Conservation (phyloP, 2,329 filamentous ascomycete genomes). For the Penicillium hesseltinei region DNA sequence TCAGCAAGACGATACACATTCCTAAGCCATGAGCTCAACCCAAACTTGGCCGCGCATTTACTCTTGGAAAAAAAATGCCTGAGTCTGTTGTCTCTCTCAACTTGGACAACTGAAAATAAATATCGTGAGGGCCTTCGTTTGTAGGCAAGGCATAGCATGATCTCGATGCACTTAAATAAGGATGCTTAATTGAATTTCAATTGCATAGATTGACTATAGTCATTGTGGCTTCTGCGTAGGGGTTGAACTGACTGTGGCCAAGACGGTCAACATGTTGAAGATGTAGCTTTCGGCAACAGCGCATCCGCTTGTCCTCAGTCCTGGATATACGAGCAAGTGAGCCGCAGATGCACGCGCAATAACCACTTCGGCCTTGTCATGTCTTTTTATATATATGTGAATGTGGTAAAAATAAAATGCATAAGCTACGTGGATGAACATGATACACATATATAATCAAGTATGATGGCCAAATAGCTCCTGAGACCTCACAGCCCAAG, state of each 20-base stretch:
- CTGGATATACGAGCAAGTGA: background rate
- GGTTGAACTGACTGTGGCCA: background rate
- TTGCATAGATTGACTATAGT: constrained; percentile 12
- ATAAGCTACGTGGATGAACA: no score
- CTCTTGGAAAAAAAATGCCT: constrained; percentile 12
- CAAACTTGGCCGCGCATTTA: constrained; percentile 13
- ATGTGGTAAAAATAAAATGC: no score
- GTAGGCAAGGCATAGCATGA: constrained; percentile 15
- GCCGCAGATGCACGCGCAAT: background rate
- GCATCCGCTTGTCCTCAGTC: background rate
- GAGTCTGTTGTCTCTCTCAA: constrained; percentile 14
- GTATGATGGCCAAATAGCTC: background rate
- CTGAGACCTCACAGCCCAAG: background rate
- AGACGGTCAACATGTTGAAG: background rate
- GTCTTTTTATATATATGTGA: no score
- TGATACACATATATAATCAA: no score
- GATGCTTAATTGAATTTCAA: constrained; percentile 14
- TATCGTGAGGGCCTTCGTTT: constrained; percentile 13
- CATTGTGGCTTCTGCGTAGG: constrained; percentile 1
- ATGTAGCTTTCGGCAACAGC: background rate
- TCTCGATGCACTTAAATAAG: constrained; percentile 19
- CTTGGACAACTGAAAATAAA: constrained; percentile 22
- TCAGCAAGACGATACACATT: constrained; percentile 90
- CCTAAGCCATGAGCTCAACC: constrained; percentile 66
- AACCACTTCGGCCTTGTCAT: background rate